A percentile compares a stretch with the other conserved stretches of the same genome.
Evolutionary conservation across 2,329 filamentous ascomycete species (phyloP).

Genomic region (Colletotrichum melonis): DNA sequence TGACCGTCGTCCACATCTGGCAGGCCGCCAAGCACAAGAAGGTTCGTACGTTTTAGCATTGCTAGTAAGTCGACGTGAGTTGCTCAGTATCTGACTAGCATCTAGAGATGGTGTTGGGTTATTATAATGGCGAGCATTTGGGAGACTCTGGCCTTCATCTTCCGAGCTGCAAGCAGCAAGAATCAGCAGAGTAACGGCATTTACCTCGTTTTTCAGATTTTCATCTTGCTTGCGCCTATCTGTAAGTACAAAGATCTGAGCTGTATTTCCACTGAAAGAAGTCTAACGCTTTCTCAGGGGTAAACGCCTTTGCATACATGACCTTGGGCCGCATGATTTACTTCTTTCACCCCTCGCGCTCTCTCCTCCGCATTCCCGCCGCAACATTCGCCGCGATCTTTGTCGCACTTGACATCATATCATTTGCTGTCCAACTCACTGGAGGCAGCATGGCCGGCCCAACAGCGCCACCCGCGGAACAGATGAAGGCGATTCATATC

Average conservation of each 20-base stretch:
- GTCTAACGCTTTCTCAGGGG: conserved; percentile 40
- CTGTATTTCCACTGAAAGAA: too few relatives aligned
- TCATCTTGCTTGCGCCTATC: conserved; percentile 44
- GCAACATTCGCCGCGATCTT: conserved; percentile 50
- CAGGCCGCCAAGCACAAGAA: conserved; percentile 41
- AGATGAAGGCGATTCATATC: conserved; percentile 50
- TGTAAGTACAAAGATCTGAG: conserved; percentile 37
- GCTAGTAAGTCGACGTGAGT: too few relatives aligned
- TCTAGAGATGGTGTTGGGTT: conserved; percentile 48
- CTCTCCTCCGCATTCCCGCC: conserved; percentile 51
- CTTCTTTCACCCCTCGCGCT: conserved; percentile 51
- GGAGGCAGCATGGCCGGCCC: conserved; percentile 45
- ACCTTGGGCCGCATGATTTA: conserved; percentile 57
- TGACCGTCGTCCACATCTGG: conserved; percentile 39
- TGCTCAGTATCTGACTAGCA: neutral
- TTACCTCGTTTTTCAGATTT: conserved; percentile 41
- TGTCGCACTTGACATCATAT: conserved; percentile 53
- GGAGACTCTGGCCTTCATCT: conserved; percentile 44
- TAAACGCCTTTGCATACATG: conserved; percentile 62
- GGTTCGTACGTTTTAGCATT: conserved; percentile 29
- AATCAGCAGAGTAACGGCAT: conserved; percentile 41
- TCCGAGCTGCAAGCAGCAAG: conserved; percentile 43
- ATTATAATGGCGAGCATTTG: conserved; percentile 49
- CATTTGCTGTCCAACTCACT: conserved; percentile 47
- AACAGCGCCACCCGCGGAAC: conserved; percentile 40